A percentile compares a stretch with the other conserved stretches of the same genome.
Evolutionary conservation across 2,329 filamentous ascomycete genomes (phyloP).

Genomic region (Epichloe bromicola): DNA sequence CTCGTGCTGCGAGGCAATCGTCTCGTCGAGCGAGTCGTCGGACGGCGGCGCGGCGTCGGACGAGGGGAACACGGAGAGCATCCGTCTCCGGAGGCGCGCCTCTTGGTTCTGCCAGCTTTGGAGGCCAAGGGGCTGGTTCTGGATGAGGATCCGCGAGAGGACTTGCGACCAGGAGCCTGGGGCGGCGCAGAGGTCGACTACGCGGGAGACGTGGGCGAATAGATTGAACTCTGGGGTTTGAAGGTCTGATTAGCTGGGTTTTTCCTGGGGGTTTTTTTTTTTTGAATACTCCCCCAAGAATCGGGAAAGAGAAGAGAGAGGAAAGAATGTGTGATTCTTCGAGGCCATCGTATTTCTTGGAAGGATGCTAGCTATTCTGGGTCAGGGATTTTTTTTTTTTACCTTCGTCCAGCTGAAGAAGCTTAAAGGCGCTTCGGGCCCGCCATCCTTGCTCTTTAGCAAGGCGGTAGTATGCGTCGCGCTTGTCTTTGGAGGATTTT

Average conservation of each 20-base stretch:
- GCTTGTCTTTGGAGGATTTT: constrained; percentile 97
- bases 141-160: constrained; percentile 81
- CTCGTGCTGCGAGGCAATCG: neutral
- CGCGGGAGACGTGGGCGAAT: constrained; percentile 77
- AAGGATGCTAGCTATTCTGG: neutral
- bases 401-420: constrained; percentile 85
- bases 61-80: constrained; percentile 36
- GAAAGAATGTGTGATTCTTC: too few relatives aligned
- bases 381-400: neutral
- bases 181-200: constrained; percentile 91
- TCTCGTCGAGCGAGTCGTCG: neutral
- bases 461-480: constrained; percentile 92
- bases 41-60: constrained; percentile 10
- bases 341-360: too few relatives aligned
- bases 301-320: neutral
- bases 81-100: constrained; percentile 47
- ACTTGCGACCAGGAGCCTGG: constrained; percentile 98
- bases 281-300: neutral
- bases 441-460: constrained; percentile 99
- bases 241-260: neutral
- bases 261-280: neutral
- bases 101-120: constrained; percentile 80
- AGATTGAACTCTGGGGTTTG: constrained; percentile 67
- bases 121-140: constrained; percentile 80
- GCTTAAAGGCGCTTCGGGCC: constrained; percentile 89